Percentiles rank a stretch among this genome's conserved stretches.
Conservation (phyloP, 1,284 basidiomycete genomes). For the Fomitopsis palustris region DNA sequence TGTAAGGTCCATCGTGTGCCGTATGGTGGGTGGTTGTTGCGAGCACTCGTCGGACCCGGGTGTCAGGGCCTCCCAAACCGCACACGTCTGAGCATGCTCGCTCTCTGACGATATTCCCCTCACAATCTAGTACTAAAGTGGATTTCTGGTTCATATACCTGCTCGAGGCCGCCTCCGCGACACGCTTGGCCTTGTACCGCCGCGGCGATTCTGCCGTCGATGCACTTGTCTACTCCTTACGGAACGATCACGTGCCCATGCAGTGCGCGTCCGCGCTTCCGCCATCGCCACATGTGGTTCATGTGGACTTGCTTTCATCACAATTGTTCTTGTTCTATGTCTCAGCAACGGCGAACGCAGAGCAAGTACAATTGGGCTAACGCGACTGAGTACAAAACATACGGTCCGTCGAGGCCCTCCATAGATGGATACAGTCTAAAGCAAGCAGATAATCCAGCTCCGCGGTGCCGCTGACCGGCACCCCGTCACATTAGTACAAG, state of each 20-base stretch:
- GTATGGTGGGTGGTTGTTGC: not conserved
- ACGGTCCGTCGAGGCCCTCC: not conserved
- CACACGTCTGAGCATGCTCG: too few species aligned
- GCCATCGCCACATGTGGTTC: not conserved
- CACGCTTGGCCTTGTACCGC: too few species aligned
- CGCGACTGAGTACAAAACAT: not conserved
- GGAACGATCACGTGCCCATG: slow-evolving; percentile 3
- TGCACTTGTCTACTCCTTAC: not conserved
- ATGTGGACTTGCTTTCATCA: too few species aligned
- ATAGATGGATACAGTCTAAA: not conserved
- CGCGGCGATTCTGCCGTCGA: not conserved
- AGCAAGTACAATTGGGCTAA: not conserved
- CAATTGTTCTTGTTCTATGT: too few species aligned
- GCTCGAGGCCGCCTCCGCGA: too few species aligned
- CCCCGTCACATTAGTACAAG: not conserved
- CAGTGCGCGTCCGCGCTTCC: not conserved
- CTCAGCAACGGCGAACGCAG: too few species aligned
- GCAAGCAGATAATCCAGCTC: not conserved
- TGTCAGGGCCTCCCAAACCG: not conserved
- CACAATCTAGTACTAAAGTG: too few species aligned
- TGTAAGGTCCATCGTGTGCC: not conserved
- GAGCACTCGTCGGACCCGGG: not conserved
- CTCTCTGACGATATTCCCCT: not conserved
- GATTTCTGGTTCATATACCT: too few species aligned
- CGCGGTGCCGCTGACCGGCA: not conserved